These are phyloP conservation scores for Arthrobotrys iridis DNA, from an alignment of 2,329 filamentous ascomycete genomes.

Conservation along the genomic window DNA sequence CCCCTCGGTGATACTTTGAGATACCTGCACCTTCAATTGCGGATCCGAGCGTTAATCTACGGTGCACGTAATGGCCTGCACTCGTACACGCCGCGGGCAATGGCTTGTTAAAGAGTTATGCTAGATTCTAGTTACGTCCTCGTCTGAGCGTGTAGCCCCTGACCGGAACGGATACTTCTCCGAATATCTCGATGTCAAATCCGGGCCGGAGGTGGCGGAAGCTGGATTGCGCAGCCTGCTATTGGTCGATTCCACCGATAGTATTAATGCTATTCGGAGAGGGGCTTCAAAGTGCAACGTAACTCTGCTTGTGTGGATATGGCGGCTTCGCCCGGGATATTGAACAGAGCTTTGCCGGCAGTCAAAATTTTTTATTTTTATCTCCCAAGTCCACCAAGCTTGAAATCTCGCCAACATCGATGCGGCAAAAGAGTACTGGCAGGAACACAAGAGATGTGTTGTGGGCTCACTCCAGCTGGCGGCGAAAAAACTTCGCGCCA, in stretches of 20 bases:
- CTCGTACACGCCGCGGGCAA: not conserved
- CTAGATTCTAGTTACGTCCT: not conserved
- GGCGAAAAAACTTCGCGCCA: conserved; percentile 14
- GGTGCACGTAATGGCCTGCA: conserved; percentile 4
- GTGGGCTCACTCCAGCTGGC: conserved; percentile 11
- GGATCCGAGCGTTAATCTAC: not conserved
- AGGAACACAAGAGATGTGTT: conserved; percentile 20
- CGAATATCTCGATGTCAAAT: conserved; percentile 8
- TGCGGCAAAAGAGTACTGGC: conserved; percentile 6
- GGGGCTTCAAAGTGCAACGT: conserved; percentile 12
- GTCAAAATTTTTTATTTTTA: not conserved
- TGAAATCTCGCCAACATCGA: not conserved
- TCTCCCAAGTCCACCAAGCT: not conserved
- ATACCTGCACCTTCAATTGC: not conserved
- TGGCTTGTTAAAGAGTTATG: not conserved
- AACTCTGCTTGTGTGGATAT: conserved; percentile 15
- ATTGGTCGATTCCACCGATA: conserved; percentile 20
- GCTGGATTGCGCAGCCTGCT: conserved; percentile 2
- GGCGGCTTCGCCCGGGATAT: conserved; percentile 28
- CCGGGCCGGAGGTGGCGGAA: conserved; percentile 41
- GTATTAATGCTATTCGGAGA: not conserved
- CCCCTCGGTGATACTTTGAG: conserved; percentile 4
- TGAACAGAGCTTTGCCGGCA: not conserved
- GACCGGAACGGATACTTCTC: not conserved
- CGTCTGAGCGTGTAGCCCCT: not conserved